phyloP scores from a whole-genome alignment of 78 protist genomes.

The Capsaspora owczarzaki region DNA sequence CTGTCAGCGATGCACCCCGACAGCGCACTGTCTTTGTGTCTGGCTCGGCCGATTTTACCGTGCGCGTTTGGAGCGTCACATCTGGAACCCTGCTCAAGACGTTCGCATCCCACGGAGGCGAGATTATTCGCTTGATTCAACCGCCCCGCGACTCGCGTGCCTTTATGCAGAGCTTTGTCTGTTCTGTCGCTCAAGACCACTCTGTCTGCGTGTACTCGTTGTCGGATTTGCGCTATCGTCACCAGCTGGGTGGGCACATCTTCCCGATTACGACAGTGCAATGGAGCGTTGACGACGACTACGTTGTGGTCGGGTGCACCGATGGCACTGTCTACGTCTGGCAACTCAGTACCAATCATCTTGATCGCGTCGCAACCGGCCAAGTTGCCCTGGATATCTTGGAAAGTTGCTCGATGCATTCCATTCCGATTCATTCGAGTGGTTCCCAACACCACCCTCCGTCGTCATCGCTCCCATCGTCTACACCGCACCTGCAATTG shows the following conservation, averaged over 20 bases:
- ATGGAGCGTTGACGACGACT: constrained; percentile 9
- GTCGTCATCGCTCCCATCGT: no score
- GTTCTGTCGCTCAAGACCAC: constrained; percentile 6
- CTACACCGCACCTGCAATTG: no score
- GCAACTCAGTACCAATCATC: constrained; percentile 9
- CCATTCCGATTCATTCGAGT: no score
- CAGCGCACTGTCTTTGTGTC: no score
- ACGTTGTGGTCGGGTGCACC: constrained; percentile 5
- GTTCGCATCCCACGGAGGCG: background rate
- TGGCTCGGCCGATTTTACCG: constrained; percentile 8
- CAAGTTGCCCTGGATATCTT: constrained; percentile 4
- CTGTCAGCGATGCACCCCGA: no score
- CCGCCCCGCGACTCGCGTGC: background rate
- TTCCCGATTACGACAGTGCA: background rate
- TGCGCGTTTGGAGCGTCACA: background rate
- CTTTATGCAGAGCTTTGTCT: background rate
- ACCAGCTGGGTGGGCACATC: constrained; percentile 20
- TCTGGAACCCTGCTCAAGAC: background rate
- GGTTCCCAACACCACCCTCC: no score
- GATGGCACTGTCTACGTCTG: constrained; percentile 31
- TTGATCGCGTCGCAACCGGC: constrained; percentile 10
- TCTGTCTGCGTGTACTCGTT: constrained; percentile 18
- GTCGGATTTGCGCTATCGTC: background rate
- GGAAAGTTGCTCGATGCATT: background rate
- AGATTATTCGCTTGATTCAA: background rate